phyloP scores from a whole-genome alignment of 768 basidiomycete species.

The Strobilomyces confusus region DNA sequence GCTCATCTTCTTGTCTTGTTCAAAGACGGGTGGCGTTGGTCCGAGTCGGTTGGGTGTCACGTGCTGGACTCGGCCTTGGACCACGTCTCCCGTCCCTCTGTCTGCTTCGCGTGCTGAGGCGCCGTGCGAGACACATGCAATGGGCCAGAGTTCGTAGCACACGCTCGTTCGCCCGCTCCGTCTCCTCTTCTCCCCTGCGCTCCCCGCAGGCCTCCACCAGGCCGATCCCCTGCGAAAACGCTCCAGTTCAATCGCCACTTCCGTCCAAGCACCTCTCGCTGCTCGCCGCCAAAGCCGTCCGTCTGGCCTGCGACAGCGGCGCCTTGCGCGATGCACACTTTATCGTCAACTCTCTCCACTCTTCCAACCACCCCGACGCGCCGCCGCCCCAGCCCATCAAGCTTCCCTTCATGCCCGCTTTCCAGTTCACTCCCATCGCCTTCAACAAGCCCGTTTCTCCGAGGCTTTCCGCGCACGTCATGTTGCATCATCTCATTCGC shows the following conservation, averaged over 20 bases:
- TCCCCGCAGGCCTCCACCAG: conserved; percentile 5
- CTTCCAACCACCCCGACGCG: conserved; percentile 28
- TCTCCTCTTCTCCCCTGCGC: conserved; percentile 6
- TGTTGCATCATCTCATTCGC: conserved; percentile 64
- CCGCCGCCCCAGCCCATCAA: conserved; percentile 8
- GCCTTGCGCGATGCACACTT: conserved; percentile 49
- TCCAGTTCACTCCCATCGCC: conserved; percentile 39
- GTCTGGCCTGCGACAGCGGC: conserved; percentile 39
- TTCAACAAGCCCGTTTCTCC: conserved; percentile 52
- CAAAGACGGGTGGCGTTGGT: too few relatives aligned
- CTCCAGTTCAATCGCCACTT: too few relatives aligned
- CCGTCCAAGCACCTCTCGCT: neutral
- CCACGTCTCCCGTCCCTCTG: neutral
- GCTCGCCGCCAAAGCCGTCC: conserved; percentile 51
- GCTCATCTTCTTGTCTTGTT: conserved; percentile 40
- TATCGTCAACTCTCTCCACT: conserved; percentile 55
- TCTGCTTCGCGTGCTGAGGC: neutral
- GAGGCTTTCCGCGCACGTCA: conserved; percentile 56
- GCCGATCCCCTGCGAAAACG: neutral
- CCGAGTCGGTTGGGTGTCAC: conserved; percentile 13
- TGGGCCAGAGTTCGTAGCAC: conserved; percentile 51
- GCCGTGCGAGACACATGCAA: conserved; percentile 67
- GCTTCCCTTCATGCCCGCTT: conserved; percentile 23
- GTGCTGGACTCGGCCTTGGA: conserved; percentile 5
- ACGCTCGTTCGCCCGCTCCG: conserved; percentile 1